Base-by-base conservation (phyloP, 2,329 filamentous ascomycete genomes). In the Massarina eburnea region DNA sequence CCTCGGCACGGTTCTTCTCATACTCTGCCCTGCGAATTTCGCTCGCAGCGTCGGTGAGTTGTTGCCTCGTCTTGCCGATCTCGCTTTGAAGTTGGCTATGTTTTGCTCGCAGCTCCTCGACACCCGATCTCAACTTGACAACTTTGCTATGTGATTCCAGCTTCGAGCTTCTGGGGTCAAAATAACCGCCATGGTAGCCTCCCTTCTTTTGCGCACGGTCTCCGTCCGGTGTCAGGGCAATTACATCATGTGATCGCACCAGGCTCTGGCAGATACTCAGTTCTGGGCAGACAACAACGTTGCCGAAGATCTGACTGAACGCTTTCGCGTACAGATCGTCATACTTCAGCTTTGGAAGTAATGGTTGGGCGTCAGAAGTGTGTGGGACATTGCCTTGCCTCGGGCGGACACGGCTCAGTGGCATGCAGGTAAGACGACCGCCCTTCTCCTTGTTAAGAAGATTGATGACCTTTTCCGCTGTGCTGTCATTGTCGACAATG, bases 161-260 rank as follows among this genome's bases (percentile, higher is more conserved):
- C 18, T 92, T 86, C 1, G 92, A 97, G 56, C 85, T 86, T 26
- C 88, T 82, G 9, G 88, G 83, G 64, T 99, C 94, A 52, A 96
- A 87, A 65, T 87, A 99, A 59, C 94, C 94, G 76, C 94, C 94
- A 39, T 91, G 96, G 76, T 99, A 83, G 12, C 91, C 92, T 71
- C 94, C 94, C 58, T 92, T 88, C 74, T 95, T 96, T 73, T 96
- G 95, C 1, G 91, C 91, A 24, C 89, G 89, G 70, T 97, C 92
- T 69, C 94, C 94, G 46, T 97, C 91, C 3, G 89, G 88, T 0
- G 94, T 99, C 55, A 99, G 96, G 26, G 90, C 91, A 59, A 91
- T 91, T 19, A 97, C 85, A 15, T 88, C 88, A 61, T 97, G 92
- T 59, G 88, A 95, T 61, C 92, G 84, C 18, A 94, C 89, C 66